Percentiles rank a stretch among this genome's conserved stretches.
phyloP scores from a whole-genome alignment of 2,329 filamentous ascomycete species.

The Xylaria sp. region DNA sequence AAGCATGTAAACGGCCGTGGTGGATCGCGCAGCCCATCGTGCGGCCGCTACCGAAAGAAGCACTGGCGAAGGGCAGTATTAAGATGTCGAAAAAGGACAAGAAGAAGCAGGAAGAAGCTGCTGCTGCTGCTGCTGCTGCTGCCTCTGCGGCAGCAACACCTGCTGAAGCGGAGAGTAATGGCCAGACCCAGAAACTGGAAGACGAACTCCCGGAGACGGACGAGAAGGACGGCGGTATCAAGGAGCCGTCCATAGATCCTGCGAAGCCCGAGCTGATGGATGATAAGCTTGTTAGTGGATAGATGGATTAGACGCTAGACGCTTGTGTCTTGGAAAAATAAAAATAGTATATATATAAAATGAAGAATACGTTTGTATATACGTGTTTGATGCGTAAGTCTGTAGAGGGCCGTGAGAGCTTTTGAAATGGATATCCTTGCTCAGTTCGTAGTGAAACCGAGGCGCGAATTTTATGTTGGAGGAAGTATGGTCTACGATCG shows the following conservation, averaged over 20 bases:
- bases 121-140: constrained; percentile 37
- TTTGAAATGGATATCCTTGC: too few species aligned
- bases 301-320: constrained; percentile 15
- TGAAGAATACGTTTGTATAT: constrained; percentile 6
- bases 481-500: not conserved
- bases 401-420: not conserved
- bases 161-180: not conserved
- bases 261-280: constrained; percentile 35
- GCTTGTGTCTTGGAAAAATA: not conserved
- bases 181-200: constrained; percentile 19
- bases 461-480: not conserved
- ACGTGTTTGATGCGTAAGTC: not conserved
- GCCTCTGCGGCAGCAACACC: constrained; percentile 35
- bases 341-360: not conserved
- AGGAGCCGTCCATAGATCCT: constrained; percentile 42
- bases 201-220: constrained; percentile 42
- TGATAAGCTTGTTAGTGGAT: constrained; percentile 46
- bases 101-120: constrained; percentile 54
- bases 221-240: constrained; percentile 36
- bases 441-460: not conserved
- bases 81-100: constrained; percentile 74
- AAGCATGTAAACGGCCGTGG: constrained; percentile 81
- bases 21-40: constrained; percentile 93
- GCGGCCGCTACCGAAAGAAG: constrained; percentile 86
- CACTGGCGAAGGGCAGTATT: constrained; percentile 82